phyloP scores from a whole-genome alignment of 2,329 filamentous ascomycete genomes.

The Alternaria ventricosa region DNA sequence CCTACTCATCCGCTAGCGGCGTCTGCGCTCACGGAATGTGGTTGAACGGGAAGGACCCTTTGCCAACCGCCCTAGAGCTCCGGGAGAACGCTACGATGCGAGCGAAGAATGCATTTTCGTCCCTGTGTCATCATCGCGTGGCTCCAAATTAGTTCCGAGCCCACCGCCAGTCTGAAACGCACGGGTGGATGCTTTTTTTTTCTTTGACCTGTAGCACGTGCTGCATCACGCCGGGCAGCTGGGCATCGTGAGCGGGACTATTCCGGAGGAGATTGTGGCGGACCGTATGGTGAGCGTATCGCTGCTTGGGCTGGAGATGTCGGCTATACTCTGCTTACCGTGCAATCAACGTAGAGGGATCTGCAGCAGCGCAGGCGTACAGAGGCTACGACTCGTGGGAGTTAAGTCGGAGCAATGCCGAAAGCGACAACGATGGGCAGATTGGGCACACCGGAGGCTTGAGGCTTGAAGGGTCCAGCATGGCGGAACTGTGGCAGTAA shows the following conservation, averaged over 20 bases:
- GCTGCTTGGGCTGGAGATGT: neutral
- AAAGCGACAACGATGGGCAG: conserved; percentile 19
- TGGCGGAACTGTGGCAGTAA: conserved; percentile 26
- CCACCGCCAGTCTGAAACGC: conserved; percentile 18
- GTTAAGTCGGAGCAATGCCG: conserved; percentile 16
- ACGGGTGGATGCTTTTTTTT: conserved; percentile 14
- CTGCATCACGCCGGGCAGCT: conserved; percentile 15
- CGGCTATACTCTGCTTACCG: conserved; percentile 2
- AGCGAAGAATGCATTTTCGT: conserved; percentile 2
- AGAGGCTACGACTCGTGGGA: conserved; percentile 2
- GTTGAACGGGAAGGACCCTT: conserved; percentile 4
- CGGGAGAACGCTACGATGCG: conserved; percentile 8
- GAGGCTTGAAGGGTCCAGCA: conserved; percentile 25
- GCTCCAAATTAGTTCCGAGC: conserved; percentile 5
- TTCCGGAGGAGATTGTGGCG: conserved; percentile 14
- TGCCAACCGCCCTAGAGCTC: neutral
- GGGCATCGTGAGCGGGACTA: conserved; percentile 6
- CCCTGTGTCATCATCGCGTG: conserved; percentile 10
- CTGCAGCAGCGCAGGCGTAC: conserved; percentile 2
- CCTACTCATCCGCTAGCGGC: conserved; percentile 2
- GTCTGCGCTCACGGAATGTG: conserved; percentile 1
- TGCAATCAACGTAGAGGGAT: conserved; percentile 5
- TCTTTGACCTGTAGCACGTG: conserved; percentile 19
- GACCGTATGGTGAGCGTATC: neutral
- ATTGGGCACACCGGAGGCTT: conserved; percentile 18